phyloP scores from a whole-genome alignment of 768 basidiomycete genomes.

The Tricholoma matsutake region DNA sequence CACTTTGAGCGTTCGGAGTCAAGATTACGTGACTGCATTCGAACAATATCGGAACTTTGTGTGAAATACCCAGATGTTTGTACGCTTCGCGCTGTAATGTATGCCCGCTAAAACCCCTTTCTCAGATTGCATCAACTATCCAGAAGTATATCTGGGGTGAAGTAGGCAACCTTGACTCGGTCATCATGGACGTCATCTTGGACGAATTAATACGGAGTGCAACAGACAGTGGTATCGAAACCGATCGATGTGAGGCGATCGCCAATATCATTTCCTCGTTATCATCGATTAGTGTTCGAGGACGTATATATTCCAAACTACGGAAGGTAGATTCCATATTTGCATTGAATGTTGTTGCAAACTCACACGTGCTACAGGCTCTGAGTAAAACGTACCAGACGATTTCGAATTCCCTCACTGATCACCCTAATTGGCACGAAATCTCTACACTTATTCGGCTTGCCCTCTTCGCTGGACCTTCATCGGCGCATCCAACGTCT shows the following conservation, averaged over 20 bases:
- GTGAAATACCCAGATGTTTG: slow-evolving; percentile 68
- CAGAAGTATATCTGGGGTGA: slow-evolving; percentile 79
- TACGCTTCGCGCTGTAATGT: neutral
- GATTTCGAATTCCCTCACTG: slow-evolving; percentile 56
- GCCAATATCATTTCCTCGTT: slow-evolving; percentile 71
- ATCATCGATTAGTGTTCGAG: slow-evolving; percentile 75
- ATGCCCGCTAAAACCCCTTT: slow-evolving; percentile 4
- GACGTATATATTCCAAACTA: slow-evolving; percentile 72
- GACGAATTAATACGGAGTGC: slow-evolving; percentile 82
- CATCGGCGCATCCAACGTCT: slow-evolving; percentile 57
- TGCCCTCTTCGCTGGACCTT: slow-evolving; percentile 67
- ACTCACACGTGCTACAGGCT: slow-evolving; percentile 38
- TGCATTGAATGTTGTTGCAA: neutral
- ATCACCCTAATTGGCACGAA: slow-evolving; percentile 78
- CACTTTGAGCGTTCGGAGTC: slow-evolving; percentile 72
- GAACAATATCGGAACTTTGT: slow-evolving; percentile 75
- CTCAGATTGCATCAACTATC: slow-evolving; percentile 61
- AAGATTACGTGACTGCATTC: slow-evolving; percentile 75
- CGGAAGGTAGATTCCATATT: slow-evolving; percentile 55
- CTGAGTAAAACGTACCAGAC: slow-evolving; percentile 65
- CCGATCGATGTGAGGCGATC: slow-evolving; percentile 70
- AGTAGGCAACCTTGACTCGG: slow-evolving; percentile 64
- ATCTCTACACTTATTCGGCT: slow-evolving; percentile 78
- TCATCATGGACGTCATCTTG: slow-evolving; percentile 67
- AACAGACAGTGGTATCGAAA: slow-evolving; percentile 79